These are phyloP conservation scores for Aureobasidium sp. DNA, from an alignment of 2,329 filamentous ascomycete species.

Conservation along the genomic window DNA sequence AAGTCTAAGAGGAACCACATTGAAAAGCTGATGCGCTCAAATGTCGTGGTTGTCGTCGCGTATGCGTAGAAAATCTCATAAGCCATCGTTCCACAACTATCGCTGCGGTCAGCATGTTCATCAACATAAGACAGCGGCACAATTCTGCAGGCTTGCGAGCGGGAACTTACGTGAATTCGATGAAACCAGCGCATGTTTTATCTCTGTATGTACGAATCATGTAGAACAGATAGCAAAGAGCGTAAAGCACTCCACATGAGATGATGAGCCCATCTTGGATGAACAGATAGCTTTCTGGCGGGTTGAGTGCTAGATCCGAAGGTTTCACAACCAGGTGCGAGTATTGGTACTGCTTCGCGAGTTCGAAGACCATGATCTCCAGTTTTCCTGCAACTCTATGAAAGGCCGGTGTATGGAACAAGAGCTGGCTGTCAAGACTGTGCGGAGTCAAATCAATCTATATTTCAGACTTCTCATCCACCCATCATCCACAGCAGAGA, in stretches of 20 bases:
- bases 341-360: constrained; percentile 30
- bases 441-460: background rate
- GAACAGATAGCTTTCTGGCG: constrained; percentile 36
- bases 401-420: background rate
- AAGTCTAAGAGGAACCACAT: constrained; percentile 34
- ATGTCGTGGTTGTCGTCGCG: constrained; percentile 29
- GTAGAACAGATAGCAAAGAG: constrained; percentile 37
- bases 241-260: constrained; percentile 34
- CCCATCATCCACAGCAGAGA: background rate
- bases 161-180: constrained; percentile 26
- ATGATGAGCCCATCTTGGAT: constrained; percentile 37
- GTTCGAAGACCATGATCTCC: constrained; percentile 27
- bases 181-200: constrained; percentile 28
- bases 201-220: constrained; percentile 33
- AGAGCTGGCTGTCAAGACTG: background rate
- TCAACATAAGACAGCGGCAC: background rate
- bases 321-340: constrained; percentile 48
- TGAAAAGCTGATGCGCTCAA: constrained; percentile 32
- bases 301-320: constrained; percentile 36
- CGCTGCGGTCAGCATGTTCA: background rate
- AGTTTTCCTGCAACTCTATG: background rate
- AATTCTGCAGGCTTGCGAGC: background rate
- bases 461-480: background rate
- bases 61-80: constrained; percentile 37
- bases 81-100: constrained; percentile 28